phyloP scores from a whole-genome alignment of 1,284 basidiomycete species.

The Ustilago nuda region DNA sequence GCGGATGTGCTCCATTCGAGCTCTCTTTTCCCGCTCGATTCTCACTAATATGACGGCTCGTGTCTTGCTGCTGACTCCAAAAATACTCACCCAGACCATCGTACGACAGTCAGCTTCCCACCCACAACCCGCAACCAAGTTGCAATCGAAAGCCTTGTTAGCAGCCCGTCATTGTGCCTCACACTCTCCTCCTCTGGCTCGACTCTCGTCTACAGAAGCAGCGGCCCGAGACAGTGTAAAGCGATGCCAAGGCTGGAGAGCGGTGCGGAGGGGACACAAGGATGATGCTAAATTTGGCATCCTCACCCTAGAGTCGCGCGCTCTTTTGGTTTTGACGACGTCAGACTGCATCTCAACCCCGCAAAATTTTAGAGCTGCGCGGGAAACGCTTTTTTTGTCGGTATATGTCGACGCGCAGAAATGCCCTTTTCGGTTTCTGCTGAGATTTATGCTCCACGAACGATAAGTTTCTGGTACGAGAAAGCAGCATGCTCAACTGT shows the following conservation, averaged over 20 bases:
- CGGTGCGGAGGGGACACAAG: background rate
- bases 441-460: too few species aligned
- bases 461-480: slow-evolving; percentile 4
- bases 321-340: background rate
- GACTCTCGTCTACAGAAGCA: background rate
- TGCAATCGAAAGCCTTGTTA: too few species aligned
- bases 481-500: background rate
- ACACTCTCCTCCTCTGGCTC: background rate
- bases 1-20: background rate
- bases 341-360: background rate
- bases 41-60: background rate
- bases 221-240: background rate
- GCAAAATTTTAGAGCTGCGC: background rate
- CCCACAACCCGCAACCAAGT: background rate
- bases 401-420: background rate
- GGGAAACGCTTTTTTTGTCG: background rate
- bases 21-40: background rate
- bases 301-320: background rate
- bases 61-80: background rate
- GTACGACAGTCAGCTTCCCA: background rate
- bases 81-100: background rate
- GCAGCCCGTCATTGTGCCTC: background rate
- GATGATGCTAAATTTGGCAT: background rate
- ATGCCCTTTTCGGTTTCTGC: background rate
- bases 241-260: background rate